Evolutionary conservation across 768 basidiomycete genomes (phyloP).

Genomic region (Amanita thiersii): DNA sequence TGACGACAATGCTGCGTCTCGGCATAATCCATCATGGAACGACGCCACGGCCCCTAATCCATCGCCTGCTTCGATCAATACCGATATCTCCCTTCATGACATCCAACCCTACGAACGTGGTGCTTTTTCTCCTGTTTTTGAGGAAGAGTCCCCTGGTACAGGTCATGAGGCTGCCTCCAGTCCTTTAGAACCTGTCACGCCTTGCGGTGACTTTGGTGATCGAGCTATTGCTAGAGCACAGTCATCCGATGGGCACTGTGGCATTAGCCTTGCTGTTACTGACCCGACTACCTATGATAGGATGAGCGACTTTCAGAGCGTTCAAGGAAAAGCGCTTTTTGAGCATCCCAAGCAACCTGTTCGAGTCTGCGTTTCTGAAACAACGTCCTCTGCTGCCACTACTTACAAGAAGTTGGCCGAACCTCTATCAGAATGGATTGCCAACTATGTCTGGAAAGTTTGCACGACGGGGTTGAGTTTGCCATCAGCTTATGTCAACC

Average conservation of each 20-base stretch:
- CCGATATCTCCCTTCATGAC: slow-evolving; percentile 12
- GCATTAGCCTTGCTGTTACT: not conserved
- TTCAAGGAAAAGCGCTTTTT: slow-evolving; percentile 15
- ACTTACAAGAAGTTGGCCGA: slow-evolving; percentile 68
- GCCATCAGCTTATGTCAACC: slow-evolving; percentile 41
- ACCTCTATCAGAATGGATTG: slow-evolving; percentile 74
- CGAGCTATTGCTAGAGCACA: slow-evolving; percentile 48
- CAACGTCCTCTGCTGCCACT: slow-evolving; percentile 37
- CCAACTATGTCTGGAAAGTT: slow-evolving; percentile 74
- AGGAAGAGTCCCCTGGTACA: slow-evolving; percentile 55
- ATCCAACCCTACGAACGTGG: slow-evolving; percentile 27
- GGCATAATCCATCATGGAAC: slow-evolving; percentile 30
- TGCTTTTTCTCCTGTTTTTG: slow-evolving; percentile 55
- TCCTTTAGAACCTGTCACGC: slow-evolving; percentile 67
- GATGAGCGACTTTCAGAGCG: slow-evolving; percentile 10
- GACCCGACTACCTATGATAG: slow-evolving; percentile 10
- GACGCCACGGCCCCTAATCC: slow-evolving; percentile 20
- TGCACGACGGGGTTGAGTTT: slow-evolving; percentile 67
- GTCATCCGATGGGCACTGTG: slow-evolving; percentile 6
- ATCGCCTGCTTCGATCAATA: slow-evolving; percentile 2
- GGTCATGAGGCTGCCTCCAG: slow-evolving; percentile 53
- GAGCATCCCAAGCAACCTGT: slow-evolving; percentile 22
- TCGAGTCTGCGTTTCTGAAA: slow-evolving; percentile 14
- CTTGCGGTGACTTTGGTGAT: slow-evolving; percentile 72
- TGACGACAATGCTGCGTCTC: slow-evolving; percentile 21